A percentile compares a stretch with the other conserved stretches of the same genome.
Evolutionary conservation across 345 rosid species (phyloP).

Genomic region (Moricandia arvensis): DNA sequence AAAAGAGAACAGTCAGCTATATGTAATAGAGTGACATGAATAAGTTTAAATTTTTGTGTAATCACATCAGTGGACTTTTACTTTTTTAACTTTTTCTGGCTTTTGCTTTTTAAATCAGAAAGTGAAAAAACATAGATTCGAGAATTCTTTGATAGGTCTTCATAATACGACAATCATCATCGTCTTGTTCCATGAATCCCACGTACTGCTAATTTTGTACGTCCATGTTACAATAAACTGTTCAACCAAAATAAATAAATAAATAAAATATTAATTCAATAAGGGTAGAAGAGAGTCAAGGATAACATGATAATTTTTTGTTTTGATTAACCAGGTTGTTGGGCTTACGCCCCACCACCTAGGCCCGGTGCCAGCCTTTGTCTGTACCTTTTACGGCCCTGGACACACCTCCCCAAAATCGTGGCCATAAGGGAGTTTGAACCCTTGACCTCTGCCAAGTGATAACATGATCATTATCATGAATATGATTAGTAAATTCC

Average conservation of each 20-base stretch:
- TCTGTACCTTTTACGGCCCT: too few relatives aligned
- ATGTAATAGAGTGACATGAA: background rate
- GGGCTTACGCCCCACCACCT: too few relatives aligned
- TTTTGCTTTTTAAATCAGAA: constrained; percentile 23
- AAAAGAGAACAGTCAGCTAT: constrained; percentile 23
- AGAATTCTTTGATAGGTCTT: constrained; percentile 32
- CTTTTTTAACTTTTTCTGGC: constrained; percentile 21
- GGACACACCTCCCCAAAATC: too few relatives aligned
- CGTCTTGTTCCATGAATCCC: constrained; percentile 36
- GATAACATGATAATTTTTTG: too few relatives aligned
- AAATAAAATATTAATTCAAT: background rate
- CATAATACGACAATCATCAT: constrained; percentile 40
- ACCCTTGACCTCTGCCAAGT: too few relatives aligned
- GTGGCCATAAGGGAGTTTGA: too few relatives aligned
- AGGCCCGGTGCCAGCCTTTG: too few relatives aligned
- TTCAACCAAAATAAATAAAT: background rate
- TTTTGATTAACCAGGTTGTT: too few relatives aligned
- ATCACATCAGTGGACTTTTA: constrained; percentile 34
- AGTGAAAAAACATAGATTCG: constrained; percentile 36
- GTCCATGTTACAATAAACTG: background rate
- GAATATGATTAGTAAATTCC: background rate
- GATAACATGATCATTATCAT: too few relatives aligned
- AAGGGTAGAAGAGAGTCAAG: too few relatives aligned
- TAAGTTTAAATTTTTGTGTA: constrained; percentile 24
- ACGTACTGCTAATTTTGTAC: constrained; percentile 21